Conservation (phyloP, 768 basidiomycete species). For the Rhizopogon vesiculosus region DNA sequence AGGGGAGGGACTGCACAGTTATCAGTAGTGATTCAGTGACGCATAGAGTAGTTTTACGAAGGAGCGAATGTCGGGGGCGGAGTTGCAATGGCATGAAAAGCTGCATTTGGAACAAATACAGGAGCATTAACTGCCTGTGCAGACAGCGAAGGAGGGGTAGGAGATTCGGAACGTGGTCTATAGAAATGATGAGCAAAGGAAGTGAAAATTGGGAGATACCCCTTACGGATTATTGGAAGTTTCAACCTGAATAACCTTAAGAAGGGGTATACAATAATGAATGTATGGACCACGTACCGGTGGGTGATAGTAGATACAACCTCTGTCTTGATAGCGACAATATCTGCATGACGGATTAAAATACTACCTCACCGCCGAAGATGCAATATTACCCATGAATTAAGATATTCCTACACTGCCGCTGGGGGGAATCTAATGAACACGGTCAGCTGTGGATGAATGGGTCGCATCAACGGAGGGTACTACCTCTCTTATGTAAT, state of each 20-base stretch:
- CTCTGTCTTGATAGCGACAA: conserved; percentile 84
- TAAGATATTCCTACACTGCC: conserved; percentile 86
- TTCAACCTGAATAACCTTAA: conserved; percentile 11
- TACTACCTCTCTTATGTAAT: conserved; percentile 53
- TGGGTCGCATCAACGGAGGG: conserved; percentile 1
- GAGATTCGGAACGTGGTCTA: conserved; percentile 42
- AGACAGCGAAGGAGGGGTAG: conserved; percentile 37
- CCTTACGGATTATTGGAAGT: conserved; percentile 20
- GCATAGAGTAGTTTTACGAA: conserved; percentile 15
- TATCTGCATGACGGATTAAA: conserved; percentile 38
- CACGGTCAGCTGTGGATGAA: conserved; percentile 6
- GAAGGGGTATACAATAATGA: not conserved
- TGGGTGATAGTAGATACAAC: conserved; percentile 82
- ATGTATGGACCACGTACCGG: conserved; percentile 34
- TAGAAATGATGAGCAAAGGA: not conserved
- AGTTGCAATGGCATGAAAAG: conserved; percentile 44
- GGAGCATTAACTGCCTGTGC: conserved; percentile 79
- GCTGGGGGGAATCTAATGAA: conserved; percentile 56
- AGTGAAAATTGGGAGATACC: conserved; percentile 1
- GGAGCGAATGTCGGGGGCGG: conserved; percentile 28
- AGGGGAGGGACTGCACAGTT: conserved; percentile 18
- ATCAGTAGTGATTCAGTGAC: conserved; percentile 5
- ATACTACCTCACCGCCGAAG: not conserved
- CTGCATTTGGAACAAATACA: conserved; percentile 73
- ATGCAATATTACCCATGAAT: conserved; percentile 71